phyloP scores from a whole-genome alignment of 257 asterid species.

The Paraleonurus japonicus region DNA sequence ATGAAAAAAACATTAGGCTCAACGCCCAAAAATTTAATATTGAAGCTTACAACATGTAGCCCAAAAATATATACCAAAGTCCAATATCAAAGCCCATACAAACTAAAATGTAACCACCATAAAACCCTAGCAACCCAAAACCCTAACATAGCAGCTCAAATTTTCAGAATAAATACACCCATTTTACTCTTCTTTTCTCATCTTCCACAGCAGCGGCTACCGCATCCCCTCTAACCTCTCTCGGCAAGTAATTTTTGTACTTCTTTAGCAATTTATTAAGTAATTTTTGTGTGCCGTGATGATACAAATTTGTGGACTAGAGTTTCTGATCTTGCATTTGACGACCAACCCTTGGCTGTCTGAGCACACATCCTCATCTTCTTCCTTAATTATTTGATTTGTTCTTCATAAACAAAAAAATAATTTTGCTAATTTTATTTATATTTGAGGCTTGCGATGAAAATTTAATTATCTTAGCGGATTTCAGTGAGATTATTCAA shows the following conservation, averaged over 20 bases:
- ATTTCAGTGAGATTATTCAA: slow-evolving; percentile 36
- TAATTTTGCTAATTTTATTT: not conserved
- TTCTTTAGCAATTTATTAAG: not conserved
- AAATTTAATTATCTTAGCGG: not conserved
- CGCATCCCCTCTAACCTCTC: not conserved
- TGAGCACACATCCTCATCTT: not conserved
- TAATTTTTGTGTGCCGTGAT: slow-evolving; percentile 45
- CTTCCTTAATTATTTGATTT: too few species aligned
- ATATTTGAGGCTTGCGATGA: not conserved
- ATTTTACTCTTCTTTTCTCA: not conserved
- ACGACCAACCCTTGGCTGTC: slow-evolving; percentile 78
- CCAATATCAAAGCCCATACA: too few species aligned
- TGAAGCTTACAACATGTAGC: too few species aligned
- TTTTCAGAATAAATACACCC: slow-evolving; percentile 18
- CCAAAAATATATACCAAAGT: too few species aligned
- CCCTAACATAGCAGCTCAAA: slow-evolving; percentile 9
- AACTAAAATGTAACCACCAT: too few species aligned
- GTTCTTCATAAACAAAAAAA: too few species aligned
- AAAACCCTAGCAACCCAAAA: slow-evolving; percentile 13
- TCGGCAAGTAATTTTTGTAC: not conserved
- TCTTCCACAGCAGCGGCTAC: not conserved
- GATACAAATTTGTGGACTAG: slow-evolving; percentile 58
- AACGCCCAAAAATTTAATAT: too few species aligned
- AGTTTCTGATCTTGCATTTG: slow-evolving; percentile 68
- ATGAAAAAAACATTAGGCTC: not conserved